These are phyloP conservation scores for Taiozyma sp. DNA, from an alignment of 1,139 yeast species.

Conservation along the genomic window DNA sequence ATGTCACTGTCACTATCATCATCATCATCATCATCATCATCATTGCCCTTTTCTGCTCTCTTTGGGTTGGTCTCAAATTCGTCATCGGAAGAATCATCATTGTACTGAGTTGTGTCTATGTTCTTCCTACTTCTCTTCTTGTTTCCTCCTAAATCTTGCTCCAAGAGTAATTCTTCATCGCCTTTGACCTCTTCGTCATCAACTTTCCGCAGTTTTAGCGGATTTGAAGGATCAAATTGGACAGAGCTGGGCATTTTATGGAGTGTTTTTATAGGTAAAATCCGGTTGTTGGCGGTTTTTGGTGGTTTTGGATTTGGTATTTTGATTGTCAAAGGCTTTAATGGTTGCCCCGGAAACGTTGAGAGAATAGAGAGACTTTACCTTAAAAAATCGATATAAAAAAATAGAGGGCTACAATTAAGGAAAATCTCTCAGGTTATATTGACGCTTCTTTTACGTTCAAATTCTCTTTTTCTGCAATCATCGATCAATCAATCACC, in stretches of 20 bases:
- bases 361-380: not conserved
- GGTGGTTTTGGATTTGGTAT: no score
- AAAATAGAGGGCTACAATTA: no score
- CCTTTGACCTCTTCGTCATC: constrained; percentile 1
- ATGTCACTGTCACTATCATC: constrained; percentile 15
- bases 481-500: constrained; percentile 10
- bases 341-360: not conserved
- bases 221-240: constrained; percentile 12
- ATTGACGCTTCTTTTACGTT: no score
- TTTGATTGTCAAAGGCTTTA: no score
- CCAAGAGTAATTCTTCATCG: constrained; percentile 6
- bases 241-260: not conserved
- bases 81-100: constrained; percentile 19
- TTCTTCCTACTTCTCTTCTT: constrained; percentile 2
- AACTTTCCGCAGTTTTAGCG: constrained; percentile 6
- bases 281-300: no score
- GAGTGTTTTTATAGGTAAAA: not conserved
- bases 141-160: constrained; percentile 11
- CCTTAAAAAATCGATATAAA: no score
- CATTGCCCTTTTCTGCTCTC: constrained; percentile 2
- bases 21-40: constrained; percentile 10
- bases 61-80: constrained; percentile 4
- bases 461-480: no score
- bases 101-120: constrained; percentile 13
- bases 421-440: no score